Evolutionary conservation across 169 alveolate genomes (phyloP).

Genomic region (Cyclospora cayetanensis): DNA sequence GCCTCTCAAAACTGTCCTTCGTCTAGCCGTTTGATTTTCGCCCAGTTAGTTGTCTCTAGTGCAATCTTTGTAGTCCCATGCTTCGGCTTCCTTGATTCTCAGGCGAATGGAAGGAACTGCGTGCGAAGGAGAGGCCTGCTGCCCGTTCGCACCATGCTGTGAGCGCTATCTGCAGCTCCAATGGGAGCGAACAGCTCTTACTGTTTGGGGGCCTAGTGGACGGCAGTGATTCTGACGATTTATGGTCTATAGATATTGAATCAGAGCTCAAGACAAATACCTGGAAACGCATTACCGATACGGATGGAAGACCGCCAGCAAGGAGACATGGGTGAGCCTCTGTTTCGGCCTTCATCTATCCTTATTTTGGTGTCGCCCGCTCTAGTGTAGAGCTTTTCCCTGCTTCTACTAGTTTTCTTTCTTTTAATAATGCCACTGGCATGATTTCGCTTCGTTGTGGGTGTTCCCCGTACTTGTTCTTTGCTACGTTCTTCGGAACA

Average conservation of each 20-base stretch:
- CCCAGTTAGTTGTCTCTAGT: too few relatives aligned
- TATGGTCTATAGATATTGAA: not conserved
- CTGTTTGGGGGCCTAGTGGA: constrained; percentile 23
- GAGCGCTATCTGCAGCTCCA: not conserved
- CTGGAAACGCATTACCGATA: not conserved
- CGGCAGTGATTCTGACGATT: not conserved
- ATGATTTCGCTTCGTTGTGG: too few relatives aligned
- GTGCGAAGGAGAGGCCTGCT: not conserved
- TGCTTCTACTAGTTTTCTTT: not conserved
- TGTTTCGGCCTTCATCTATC: not conserved
- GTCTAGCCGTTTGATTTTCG: too few relatives aligned
- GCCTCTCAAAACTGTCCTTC: too few relatives aligned
- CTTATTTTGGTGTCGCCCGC: not conserved
- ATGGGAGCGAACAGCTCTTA: not conserved
- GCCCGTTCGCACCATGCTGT: constrained; percentile 17
- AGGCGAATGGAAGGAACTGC: not conserved
- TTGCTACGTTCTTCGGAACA: too few relatives aligned
- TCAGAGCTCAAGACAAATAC: not conserved
- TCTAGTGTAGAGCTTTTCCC: not conserved
- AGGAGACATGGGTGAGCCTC: constrained; percentile 26
- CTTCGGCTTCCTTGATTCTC: too few relatives aligned
- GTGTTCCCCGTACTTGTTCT: too few relatives aligned
- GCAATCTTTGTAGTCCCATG: too few relatives aligned
- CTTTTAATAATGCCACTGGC: too few relatives aligned
- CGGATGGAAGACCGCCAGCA: not conserved